phyloP scores from a whole-genome alignment of 495 filamentous ascomycete species.

The Penicillium longicatenatum region DNA sequence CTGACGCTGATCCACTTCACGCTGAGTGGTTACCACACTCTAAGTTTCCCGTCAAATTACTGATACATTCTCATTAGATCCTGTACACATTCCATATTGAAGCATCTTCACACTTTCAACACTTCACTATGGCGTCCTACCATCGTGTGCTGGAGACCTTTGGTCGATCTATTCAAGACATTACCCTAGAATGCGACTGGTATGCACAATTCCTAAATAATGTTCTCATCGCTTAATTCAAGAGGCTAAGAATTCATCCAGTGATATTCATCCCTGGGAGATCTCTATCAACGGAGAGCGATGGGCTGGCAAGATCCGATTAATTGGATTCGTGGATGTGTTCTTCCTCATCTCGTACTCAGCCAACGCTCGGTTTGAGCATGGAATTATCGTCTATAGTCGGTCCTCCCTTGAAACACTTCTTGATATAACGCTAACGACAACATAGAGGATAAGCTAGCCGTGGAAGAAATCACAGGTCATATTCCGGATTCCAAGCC shows the following conservation, averaged over 20 bases:
- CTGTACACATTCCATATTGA: background rate
- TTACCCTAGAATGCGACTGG: slow-evolving; percentile 21
- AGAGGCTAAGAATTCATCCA: slow-evolving; percentile 4
- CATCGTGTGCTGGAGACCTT: slow-evolving; percentile 19
- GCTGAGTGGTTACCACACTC: background rate
- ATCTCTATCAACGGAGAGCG: slow-evolving; percentile 17
- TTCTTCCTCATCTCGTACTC: slow-evolving; percentile 26
- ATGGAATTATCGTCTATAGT: slow-evolving; percentile 26
- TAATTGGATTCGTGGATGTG: slow-evolving; percentile 23
- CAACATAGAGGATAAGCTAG: slow-evolving; percentile 11
- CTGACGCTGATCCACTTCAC: background rate
- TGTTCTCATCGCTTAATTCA: no score
- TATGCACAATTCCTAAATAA: background rate
- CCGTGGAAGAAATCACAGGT: slow-evolving; percentile 8
- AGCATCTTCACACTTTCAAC: background rate
- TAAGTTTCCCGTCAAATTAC: background rate
- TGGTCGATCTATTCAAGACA: slow-evolving; percentile 19
- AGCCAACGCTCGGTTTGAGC: slow-evolving; percentile 18
- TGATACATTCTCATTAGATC: background rate
- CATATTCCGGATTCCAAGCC: background rate
- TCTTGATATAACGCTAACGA: background rate
- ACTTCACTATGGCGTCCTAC: slow-evolving; percentile 19
- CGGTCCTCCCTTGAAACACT: background rate
- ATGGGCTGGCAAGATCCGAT: slow-evolving; percentile 24
- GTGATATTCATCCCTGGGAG: slow-evolving; percentile 24